Base-by-base conservation (phyloP, 2,329 filamentous ascomycete genomes). In the Hypoxylon sp. region DNA sequence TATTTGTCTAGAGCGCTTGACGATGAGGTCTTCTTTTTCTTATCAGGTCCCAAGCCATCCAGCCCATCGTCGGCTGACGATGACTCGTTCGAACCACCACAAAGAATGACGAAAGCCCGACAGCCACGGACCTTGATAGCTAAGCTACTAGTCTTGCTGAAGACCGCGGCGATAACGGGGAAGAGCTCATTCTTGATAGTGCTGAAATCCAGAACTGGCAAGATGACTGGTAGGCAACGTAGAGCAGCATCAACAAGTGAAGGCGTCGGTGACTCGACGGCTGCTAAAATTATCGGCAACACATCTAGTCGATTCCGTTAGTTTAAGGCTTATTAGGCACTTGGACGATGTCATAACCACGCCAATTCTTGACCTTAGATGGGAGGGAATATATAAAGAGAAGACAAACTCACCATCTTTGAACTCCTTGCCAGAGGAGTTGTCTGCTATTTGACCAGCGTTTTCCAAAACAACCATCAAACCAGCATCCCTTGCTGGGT, bases 141-240 rank as follows among this genome's bases (percentile, higher is more conserved):
- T 60, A 99, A 86, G 76, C 94, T 97, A 76, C 88, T 97, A 0
- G 96, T 99, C 76, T 92, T 95, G 72, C 91, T 94, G 76, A 99
- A 99, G 0, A 97, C 96, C 7, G 86, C 82, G 1, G 95, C 93
- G 68, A 99, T 92, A 1, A 97, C 90, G 0, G 96, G 96, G 77
- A 99, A 99, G 0, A 99, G 85, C 68, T 98, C 95, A 73, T 97
- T 96, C 79, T 98, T 99, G 74, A 97, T 94, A 0, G 95, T 98
- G 71, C 91, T 96, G 72, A 97, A 98, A 79, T 99, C 96, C 6
- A 99, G 88, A 2, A 96, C 88, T 0, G 94, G 93, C 4, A 98
- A 81, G n/a, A 97, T 87, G 0, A 88, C 84, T 1, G 93, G 90
- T 4, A 99, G 81, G 27, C 90, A 92, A 52, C 91, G 87, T 12